phyloP scores from a whole-genome alignment of 2,329 filamentous ascomycete species.

The Rhinocladiella similis region DNA sequence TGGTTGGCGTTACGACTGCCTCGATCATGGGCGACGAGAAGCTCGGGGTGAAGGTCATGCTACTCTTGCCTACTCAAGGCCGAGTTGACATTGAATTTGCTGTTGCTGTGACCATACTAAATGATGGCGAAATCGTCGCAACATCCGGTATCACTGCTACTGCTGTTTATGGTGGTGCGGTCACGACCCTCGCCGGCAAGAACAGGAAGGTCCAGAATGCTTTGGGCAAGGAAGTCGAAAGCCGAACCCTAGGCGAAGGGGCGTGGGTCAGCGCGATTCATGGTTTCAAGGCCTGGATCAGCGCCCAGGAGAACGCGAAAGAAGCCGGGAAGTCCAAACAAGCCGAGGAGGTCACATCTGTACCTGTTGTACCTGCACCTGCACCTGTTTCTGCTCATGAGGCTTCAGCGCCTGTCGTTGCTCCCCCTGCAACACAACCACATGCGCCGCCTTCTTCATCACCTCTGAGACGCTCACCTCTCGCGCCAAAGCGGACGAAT shows the following conservation, averaged over 20 bases:
- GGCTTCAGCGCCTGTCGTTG: too few species aligned
- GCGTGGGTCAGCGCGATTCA: conserved; percentile 27
- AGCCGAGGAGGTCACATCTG: background rate
- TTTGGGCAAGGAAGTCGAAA: conserved; percentile 28
- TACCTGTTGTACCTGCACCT: conserved; percentile 1
- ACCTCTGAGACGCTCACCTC: conserved; percentile 23
- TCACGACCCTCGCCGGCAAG: conserved; percentile 17
- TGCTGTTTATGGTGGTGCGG: conserved; percentile 20
- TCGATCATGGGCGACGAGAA: conserved; percentile 31
- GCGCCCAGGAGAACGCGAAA: conserved; percentile 17
- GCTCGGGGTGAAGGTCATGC: conserved; percentile 25
- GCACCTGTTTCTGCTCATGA: background rate
- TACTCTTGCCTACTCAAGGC: conserved; percentile 23
- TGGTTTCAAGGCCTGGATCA: conserved; percentile 28
- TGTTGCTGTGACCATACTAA: conserved; percentile 20
- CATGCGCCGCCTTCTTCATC: background rate
- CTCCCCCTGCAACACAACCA: background rate
- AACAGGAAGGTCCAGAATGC: conserved; percentile 28
- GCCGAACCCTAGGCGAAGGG: conserved; percentile 25
- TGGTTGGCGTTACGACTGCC: conserved; percentile 44
- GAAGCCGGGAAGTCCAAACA: conserved; percentile 7
- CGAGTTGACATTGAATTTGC: conserved; percentile 30
- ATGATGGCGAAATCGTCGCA: conserved; percentile 24
- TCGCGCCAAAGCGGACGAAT: conserved; percentile 25
- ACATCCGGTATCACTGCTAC: conserved; percentile 22